Conservation (phyloP, 768 basidiomycete species). For the Amylocystis lapponica region DNA sequence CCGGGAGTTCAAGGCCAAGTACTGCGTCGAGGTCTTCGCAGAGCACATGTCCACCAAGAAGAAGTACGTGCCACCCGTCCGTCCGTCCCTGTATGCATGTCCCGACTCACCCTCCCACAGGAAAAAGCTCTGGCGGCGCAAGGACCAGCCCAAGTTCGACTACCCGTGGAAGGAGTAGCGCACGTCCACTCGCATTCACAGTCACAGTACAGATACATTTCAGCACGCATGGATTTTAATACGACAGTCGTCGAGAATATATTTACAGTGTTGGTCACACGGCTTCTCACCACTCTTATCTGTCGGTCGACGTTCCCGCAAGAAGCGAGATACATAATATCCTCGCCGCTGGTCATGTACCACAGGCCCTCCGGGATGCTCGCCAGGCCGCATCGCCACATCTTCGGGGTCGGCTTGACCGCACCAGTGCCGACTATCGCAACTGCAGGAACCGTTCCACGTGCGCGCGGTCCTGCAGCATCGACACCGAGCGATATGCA, state of each 20-base stretch:
- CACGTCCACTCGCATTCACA: background rate
- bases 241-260: no score
- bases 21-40: conserved; percentile 81
- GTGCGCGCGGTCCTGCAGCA: conserved; percentile 12
- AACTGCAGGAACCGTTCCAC: conserved; percentile 13
- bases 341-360: conserved; percentile 22
- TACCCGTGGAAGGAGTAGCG: conserved; percentile 79
- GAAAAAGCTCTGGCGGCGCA: conserved; percentile 88
- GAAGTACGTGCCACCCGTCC: conserved; percentile 70
- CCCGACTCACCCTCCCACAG: conserved; percentile 33
- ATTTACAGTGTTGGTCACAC: no score
- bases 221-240: no score
- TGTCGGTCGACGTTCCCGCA: no score
- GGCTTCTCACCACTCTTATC: no score
- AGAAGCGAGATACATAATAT: conserved; percentile 19
- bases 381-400: conserved; percentile 16
- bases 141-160: conserved; percentile 77
- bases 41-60: conserved; percentile 83
- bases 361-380: conserved; percentile 13
- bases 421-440: conserved; percentile 12
- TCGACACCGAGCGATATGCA: conserved; percentile 31
- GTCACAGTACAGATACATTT: no score
- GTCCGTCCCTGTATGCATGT: background rate
- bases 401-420: conserved; percentile 15
- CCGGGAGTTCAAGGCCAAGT: conserved; percentile 79